Base-by-base conservation (phyloP, 2,329 filamentous ascomycete species). In the Phyllosticta citribraziliensis region DNA sequence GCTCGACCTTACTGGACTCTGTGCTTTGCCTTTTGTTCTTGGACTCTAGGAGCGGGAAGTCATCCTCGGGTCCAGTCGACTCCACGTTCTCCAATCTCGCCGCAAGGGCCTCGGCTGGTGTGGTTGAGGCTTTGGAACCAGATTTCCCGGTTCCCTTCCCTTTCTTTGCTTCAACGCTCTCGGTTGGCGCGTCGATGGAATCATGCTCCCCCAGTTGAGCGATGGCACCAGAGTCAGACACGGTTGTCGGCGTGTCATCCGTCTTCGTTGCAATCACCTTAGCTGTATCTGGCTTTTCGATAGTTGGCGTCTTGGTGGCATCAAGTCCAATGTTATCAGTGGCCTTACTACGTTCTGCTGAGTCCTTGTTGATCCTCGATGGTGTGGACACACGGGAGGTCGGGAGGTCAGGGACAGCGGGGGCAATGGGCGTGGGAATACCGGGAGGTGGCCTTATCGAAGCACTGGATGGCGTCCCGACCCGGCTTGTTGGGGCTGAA, bases 401-500 rank as follows among this genome's bases (percentile, higher is more conserved):
- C 51, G 60, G 60, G 35, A 62, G 52, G 17, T 62, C 60, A 33
- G 60, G 60, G 6, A 62, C 60, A 12, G 55, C 55, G 11, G 60
- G 60, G 1, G 60, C 57, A 30, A 62, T 62, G 2, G 60, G 60
- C 3, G 60, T 57, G 5, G 59, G 30, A 47, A 61, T 56, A 6
- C 59, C 59, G 14, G 59, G 59, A 6, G 59, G 59, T n/a, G 59
- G 59, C 10, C 59, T 54, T 22, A 61, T 57, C 10, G 59, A 47
- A 20, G 47, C 59, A 53, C 54, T 61, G n/a, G 55, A 52, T 19
- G 59, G 59, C 14, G 59, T 61, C 6, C 59, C 59, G 3, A 25
- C 51, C 19, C 60, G 53, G 35, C 62, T 72, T 70, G 30, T 53
- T 17, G 74, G 69, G 25, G 66, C 67, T 10, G 71, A 68, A 54